phyloP scores from a whole-genome alignment of 352 stramenopile species.

The Plasmopara muralis region DNA sequence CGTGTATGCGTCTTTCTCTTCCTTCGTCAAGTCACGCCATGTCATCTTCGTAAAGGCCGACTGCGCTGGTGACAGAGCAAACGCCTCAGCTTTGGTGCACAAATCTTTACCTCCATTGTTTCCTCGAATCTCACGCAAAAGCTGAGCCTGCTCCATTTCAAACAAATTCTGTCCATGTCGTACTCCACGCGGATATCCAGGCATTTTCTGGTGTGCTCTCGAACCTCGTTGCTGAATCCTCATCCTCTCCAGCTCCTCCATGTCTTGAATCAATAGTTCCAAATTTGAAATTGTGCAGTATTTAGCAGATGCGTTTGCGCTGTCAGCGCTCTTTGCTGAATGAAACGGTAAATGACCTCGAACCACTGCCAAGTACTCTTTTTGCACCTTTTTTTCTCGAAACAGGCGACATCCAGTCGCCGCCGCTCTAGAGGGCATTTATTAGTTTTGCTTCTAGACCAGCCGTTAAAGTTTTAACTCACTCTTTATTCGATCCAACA shows the following conservation, averaged over 20 bases:
- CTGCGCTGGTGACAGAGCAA: conserved; percentile 24
- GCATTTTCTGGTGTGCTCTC: conserved; percentile 39
- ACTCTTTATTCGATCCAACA: conserved; percentile 68
- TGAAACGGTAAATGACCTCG: conserved; percentile 61
- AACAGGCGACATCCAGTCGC: conserved; percentile 64
- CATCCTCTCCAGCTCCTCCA: conserved; percentile 52
- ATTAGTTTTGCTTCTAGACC: conserved; percentile 1
- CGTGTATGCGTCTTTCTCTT: conserved; percentile 44
- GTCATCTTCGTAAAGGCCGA: conserved; percentile 26
- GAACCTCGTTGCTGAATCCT: conserved; percentile 48
- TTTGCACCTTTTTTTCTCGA: conserved; percentile 69
- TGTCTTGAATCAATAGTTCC: conserved; percentile 58
- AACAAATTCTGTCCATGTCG: conserved; percentile 60
- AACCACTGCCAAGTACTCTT: conserved; percentile 82
- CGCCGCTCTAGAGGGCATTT: conserved; percentile 41
- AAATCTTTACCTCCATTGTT: conserved; percentile 6
- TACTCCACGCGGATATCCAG: conserved; percentile 44
- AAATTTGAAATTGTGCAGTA: conserved; percentile 63
- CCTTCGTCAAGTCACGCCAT: conserved; percentile 43
- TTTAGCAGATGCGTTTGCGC: conserved; percentile 13
- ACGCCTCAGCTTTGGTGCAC: conserved; percentile 3
- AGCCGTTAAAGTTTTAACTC: conserved; percentile 8
- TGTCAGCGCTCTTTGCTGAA: conserved; percentile 24
- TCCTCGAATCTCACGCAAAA: conserved; percentile 26
- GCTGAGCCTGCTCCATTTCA: conserved; percentile 52